A percentile compares a stretch with the other conserved stretches of the same genome.
These are phyloP conservation scores for Cubamyces lactineus DNA, from an alignment of 768 basidiomycete genomes.

Conservation along the genomic window DNA sequence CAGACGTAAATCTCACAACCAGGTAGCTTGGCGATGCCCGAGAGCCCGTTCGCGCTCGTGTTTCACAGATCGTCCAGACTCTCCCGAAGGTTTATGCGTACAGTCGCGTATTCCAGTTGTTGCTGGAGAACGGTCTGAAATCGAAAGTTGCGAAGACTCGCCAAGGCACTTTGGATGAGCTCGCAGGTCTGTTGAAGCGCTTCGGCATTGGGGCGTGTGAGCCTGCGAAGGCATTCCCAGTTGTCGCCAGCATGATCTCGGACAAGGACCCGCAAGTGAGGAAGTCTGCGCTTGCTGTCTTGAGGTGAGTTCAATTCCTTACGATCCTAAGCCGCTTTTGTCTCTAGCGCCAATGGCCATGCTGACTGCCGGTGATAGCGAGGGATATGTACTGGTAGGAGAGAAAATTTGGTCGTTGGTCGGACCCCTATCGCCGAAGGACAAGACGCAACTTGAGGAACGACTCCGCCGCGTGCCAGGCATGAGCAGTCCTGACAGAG, in stretches of 20 bases:
- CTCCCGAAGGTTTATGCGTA: constrained; percentile 92
- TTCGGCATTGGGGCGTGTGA: constrained; percentile 85
- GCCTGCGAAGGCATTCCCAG: constrained; percentile 76
- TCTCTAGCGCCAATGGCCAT: too few relatives aligned
- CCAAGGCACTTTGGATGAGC: constrained; percentile 83
- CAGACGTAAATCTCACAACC: constrained; percentile 1
- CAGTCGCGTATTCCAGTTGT: constrained; percentile 85
- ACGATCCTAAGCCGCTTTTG: too few relatives aligned
- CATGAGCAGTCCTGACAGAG: constrained; percentile 52
- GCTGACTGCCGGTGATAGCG: constrained; percentile 47
- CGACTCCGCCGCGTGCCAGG: constrained; percentile 81
- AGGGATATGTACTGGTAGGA: constrained; percentile 80
- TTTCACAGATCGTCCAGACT: constrained; percentile 82
- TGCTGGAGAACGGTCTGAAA: constrained; percentile 87
- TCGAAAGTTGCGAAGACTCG: constrained; percentile 92
- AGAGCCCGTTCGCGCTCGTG: constrained; percentile 77
- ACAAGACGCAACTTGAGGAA: constrained; percentile 92
- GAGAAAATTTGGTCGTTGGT: constrained; percentile 85
- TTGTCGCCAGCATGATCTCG: constrained; percentile 76
- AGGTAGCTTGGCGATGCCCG: constrained; percentile 88
- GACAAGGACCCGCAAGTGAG: constrained; percentile 90
- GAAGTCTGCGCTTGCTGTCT: constrained; percentile 79
- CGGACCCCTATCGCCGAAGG: constrained; percentile 77
- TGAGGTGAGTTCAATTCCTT: constrained; percentile 60
- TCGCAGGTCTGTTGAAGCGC: constrained; percentile 74